Conservation (phyloP, 73 alveolate species). For the Symbiodinium natans region DNA sequence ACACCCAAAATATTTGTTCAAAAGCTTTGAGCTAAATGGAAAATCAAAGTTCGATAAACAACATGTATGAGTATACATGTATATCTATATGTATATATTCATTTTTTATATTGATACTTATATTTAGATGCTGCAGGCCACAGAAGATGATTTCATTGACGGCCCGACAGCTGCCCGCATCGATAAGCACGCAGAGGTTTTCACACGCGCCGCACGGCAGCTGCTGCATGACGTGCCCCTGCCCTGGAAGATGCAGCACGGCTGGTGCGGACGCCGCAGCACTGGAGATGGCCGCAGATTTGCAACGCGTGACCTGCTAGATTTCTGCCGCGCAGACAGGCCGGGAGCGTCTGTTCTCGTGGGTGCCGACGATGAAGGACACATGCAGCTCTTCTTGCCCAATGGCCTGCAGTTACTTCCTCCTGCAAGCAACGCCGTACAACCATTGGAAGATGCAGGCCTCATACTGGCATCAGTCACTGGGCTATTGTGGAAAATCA, state of each 20-base stretch:
- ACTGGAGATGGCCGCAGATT: not conserved
- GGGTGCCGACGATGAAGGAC: not conserved
- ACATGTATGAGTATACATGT: too few species aligned
- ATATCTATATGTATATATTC: too few species aligned
- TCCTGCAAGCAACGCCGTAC: not conserved
- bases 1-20: too few species aligned
- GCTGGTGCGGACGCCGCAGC: not conserved
- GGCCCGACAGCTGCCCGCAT: not conserved
- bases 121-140: too few species aligned
- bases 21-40: too few species aligned
- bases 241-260: constrained; percentile 11
- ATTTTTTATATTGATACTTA: too few species aligned
- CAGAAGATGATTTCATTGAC: not conserved
- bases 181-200: not conserved
- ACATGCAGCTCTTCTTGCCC: constrained; percentile 10
- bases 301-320: constrained; percentile 9
- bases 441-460: not conserved
- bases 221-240: constrained; percentile 11
- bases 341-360: not conserved
- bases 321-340: not conserved
- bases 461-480: not conserved
- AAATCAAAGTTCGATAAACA: too few species aligned
- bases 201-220: not conserved
- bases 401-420: not conserved
- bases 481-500: too few species aligned